Evolutionary conservation across 139 green algal species (phyloP).

Genomic region (Auxenochlorella pyrenoidosa): DNA sequence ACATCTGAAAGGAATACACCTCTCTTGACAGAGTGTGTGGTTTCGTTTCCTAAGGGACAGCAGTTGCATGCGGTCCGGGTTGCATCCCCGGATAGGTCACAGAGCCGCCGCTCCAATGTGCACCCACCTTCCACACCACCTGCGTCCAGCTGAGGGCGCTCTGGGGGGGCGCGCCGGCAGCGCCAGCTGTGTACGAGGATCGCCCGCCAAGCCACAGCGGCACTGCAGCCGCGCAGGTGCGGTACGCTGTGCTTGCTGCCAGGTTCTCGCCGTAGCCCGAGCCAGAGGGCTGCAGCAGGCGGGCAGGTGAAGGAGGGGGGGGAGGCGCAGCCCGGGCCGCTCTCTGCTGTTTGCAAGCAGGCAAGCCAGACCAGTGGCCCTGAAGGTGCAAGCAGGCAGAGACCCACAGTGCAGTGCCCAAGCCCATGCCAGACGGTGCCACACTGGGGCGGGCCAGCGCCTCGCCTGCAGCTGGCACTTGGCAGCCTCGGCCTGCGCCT

Average conservation of each 20-base stretch:
- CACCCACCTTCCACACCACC: slow-evolving; percentile 18
- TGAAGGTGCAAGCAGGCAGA: too few species aligned
- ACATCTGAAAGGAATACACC: too few species aligned
- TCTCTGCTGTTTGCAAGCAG: too few species aligned
- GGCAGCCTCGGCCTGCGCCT: slow-evolving; percentile 12
- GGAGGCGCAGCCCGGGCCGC: too few species aligned
- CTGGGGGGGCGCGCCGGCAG: not conserved
- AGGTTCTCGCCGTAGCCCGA: slow-evolving; percentile 1
- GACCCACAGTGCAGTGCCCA: too few species aligned
- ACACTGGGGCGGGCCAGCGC: not conserved
- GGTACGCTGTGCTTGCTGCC: not conserved
- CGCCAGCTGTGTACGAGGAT: not conserved
- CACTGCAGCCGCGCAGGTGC: not conserved
- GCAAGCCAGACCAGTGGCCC: too few species aligned
- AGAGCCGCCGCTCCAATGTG: too few species aligned
- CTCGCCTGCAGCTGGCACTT: slow-evolving; percentile 8
- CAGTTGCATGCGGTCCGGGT: too few species aligned
- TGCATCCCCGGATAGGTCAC: too few species aligned
- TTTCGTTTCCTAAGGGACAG: too few species aligned
- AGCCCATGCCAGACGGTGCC: too few species aligned
- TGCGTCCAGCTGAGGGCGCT: slow-evolving; percentile 2
- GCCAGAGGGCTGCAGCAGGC: slow-evolving; percentile 3
- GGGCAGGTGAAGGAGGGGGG: not conserved
- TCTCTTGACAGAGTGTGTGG: too few species aligned
- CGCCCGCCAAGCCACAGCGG: slow-evolving; percentile 10